Evolutionary conservation across 441 rosid species (phyloP).

Genomic region (Eutrema salsugineum): DNA sequence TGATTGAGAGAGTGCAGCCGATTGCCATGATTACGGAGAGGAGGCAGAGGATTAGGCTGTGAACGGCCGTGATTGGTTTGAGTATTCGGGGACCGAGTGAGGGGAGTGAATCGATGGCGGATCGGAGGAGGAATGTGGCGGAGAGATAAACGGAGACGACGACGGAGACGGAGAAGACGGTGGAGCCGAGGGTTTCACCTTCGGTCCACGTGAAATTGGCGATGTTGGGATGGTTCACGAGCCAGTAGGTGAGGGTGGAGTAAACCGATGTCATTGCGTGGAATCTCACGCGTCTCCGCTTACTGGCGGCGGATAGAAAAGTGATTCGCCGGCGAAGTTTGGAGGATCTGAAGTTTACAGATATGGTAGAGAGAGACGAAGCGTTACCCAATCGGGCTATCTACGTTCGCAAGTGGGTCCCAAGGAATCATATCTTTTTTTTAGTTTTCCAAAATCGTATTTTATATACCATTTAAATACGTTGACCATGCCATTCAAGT

Average conservation of each 20-base stretch:
- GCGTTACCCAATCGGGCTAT: no score
- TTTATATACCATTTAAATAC: no score
- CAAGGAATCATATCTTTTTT: no score
- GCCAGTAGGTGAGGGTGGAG: slow-evolving; percentile 47
- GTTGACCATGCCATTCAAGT: no score
- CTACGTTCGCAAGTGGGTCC: no score
- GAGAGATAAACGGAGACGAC: slow-evolving; percentile 46
- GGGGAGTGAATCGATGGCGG: slow-evolving; percentile 27
- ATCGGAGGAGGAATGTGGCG: slow-evolving; percentile 37
- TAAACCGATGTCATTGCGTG: slow-evolving; percentile 5
- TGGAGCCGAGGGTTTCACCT: slow-evolving; percentile 61
- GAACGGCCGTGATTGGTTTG: slow-evolving; percentile 56
- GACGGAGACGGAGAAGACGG: slow-evolving; percentile 41
- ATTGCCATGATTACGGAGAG: slow-evolving; percentile 57
- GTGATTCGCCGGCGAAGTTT: no score
- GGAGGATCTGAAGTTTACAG: no score
- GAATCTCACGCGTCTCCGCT: no score
- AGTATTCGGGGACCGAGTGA: slow-evolving; percentile 38
- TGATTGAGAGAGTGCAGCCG: slow-evolving; percentile 52
- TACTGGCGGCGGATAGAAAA: no score
- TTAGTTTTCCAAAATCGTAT: no score
- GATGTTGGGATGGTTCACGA: slow-evolving; percentile 63
- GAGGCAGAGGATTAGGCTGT: slow-evolving; percentile 46
- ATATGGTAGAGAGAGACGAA: no score
- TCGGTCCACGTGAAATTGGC: slow-evolving; percentile 58